Conservation (phyloP, 2,329 filamentous ascomycete species). For the Fusarium sp. region DNA sequence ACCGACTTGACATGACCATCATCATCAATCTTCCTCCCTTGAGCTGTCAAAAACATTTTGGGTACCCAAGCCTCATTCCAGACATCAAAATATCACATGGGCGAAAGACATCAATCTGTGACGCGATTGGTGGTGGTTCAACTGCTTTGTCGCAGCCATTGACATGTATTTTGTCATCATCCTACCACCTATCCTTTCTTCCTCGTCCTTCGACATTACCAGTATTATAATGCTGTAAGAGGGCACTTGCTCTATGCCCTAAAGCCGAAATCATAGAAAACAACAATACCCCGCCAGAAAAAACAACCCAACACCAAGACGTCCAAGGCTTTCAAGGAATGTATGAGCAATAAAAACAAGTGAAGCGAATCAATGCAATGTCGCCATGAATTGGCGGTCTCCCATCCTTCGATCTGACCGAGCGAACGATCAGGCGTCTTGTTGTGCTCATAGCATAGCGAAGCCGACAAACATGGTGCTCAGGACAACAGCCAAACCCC, state of each 20-base stretch:
- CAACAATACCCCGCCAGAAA: slow-evolving; percentile 38
- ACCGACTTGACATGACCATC: not conserved
- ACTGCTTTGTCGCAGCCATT: slow-evolving; percentile 31
- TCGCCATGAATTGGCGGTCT: not conserved
- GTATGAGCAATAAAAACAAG: slow-evolving; percentile 42
- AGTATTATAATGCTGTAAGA: slow-evolving; percentile 40
- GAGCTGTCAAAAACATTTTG: not conserved
- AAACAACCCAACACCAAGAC: slow-evolving; percentile 48
- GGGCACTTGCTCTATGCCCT: slow-evolving; percentile 18
- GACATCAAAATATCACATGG: slow-evolving; percentile 4
- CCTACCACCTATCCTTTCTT: slow-evolving; percentile 14
- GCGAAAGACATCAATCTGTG: not conserved
- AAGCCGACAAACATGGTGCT: slow-evolving; percentile 59
- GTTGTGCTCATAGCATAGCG: slow-evolving; percentile 55
- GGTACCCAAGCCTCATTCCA: not conserved
- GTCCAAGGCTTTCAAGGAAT: slow-evolving; percentile 48
- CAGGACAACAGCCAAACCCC: slow-evolving; percentile 57
- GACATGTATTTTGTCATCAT: slow-evolving; percentile 32
- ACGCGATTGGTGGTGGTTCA: slow-evolving; percentile 3
- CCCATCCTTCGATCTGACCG: not conserved
- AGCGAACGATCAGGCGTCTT: not conserved
- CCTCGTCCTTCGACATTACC: slow-evolving; percentile 32
- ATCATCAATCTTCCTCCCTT: not conserved
- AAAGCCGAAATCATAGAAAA: slow-evolving; percentile 33
- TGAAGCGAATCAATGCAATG: slow-evolving; percentile 36